phyloP scores from a whole-genome alignment of 768 basidiomycete species.

The Suillus plorans region DNA sequence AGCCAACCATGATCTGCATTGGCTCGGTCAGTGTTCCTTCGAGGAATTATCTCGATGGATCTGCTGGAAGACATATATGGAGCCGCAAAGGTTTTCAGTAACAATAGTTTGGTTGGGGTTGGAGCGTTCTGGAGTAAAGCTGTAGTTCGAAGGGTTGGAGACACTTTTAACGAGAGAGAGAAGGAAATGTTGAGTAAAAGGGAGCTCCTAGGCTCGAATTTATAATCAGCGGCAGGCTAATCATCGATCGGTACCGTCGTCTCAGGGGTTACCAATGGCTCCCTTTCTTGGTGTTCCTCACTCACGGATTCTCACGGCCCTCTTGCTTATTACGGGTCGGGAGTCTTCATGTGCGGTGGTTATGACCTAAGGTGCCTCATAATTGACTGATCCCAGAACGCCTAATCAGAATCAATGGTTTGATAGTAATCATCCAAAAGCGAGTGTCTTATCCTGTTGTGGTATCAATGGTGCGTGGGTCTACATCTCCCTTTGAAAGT shows the following conservation, averaged over 20 bases:
- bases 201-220: conserved; percentile 6
- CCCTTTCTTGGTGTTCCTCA: conserved; percentile 21
- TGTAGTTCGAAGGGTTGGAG: background rate
- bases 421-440: background rate
- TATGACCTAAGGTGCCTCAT: background rate
- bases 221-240: conserved; percentile 16
- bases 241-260: background rate
- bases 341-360: background rate
- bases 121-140: background rate
- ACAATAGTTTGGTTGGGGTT: background rate
- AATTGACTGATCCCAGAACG: background rate
- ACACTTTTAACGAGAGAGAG: background rate
- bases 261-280: conserved; percentile 10
- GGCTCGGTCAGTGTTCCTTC: conserved; percentile 64
- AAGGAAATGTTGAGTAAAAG: background rate
- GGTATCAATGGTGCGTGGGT: background rate
- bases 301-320: conserved; percentile 27
- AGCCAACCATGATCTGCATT: conserved; percentile 83
- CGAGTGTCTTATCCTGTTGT: background rate
- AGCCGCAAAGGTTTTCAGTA: background rate
- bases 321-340: background rate
- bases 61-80: conserved; percentile 14
- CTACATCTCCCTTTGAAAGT: background rate
- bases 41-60: conserved; percentile 41
- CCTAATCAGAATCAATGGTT: background rate